phyloP scores from a whole-genome alignment of 352 stramenopile genomes.

The Phytophthora fragariaefolia region DNA sequence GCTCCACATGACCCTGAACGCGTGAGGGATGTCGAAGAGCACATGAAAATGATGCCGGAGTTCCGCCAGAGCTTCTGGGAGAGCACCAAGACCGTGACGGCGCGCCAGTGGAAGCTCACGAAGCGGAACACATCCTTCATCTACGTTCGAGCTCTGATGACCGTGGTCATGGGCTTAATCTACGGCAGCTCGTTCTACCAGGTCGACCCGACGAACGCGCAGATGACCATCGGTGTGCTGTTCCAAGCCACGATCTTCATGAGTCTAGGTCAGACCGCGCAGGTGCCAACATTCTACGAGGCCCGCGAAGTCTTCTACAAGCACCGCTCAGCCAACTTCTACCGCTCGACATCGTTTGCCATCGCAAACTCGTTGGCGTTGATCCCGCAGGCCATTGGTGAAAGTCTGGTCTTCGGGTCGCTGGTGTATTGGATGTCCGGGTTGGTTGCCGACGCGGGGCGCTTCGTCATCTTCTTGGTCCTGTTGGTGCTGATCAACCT shows the following conservation, averaged over 20 bases:
- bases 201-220: slow-evolving; percentile 34
- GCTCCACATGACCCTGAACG: slow-evolving; percentile 15
- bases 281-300: slow-evolving; percentile 74
- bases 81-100: slow-evolving; percentile 43
- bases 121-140: slow-evolving; percentile 54
- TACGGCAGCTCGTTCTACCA: slow-evolving; percentile 58
- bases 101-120: slow-evolving; percentile 48
- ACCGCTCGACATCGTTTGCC: slow-evolving; percentile 71
- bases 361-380: slow-evolving; percentile 41
- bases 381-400: slow-evolving; percentile 47
- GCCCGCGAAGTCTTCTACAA: slow-evolving; percentile 78
- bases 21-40: slow-evolving; percentile 53
- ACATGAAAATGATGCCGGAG: slow-evolving; percentile 72
- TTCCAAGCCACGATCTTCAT: slow-evolving; percentile 82
- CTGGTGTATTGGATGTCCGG: slow-evolving; percentile 85
- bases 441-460: slow-evolving; percentile 24
- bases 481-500: slow-evolving; percentile 43
- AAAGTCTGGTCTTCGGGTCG: slow-evolving; percentile 73
- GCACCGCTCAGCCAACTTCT: slow-evolving; percentile 79
- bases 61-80: slow-evolving; percentile 34
- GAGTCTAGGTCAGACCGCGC: slow-evolving; percentile 65
- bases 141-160: slow-evolving; percentile 37
- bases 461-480: slow-evolving; percentile 46
- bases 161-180: slow-evolving; percentile 53
- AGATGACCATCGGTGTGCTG: slow-evolving; percentile 68